These are phyloP conservation scores for Claviceps sp. DNA, from an alignment of 2,329 filamentous ascomycete genomes.

Conservation along the genomic window DNA sequence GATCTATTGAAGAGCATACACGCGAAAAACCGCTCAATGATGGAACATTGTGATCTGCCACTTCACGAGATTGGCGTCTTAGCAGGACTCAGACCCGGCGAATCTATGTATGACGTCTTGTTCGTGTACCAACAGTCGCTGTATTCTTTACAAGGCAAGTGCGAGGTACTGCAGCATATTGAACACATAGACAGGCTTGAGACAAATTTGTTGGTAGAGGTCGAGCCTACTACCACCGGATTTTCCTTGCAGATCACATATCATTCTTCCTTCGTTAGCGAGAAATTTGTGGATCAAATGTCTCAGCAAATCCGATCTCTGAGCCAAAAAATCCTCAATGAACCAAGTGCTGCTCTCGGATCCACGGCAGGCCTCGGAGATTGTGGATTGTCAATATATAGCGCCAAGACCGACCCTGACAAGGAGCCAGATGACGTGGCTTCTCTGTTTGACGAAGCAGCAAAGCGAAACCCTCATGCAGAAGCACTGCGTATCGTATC, in stretches of 20 bases:
- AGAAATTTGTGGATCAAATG: conserved; percentile 41
- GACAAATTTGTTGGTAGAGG: conserved; percentile 61
- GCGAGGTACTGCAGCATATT: conserved; percentile 34
- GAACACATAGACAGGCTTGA: conserved; percentile 60
- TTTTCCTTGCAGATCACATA: conserved; percentile 35
- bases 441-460: conserved; percentile 36
- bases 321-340: conserved; percentile 16
- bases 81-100: conserved; percentile 38
- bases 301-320: conserved; percentile 47
- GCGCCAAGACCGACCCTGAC: conserved; percentile 20
- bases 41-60: conserved; percentile 50
- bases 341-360: conserved; percentile 11
- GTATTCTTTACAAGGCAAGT: conserved; percentile 17
- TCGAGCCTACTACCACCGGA: conserved; percentile 44
- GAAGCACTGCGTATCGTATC: conserved; percentile 53
- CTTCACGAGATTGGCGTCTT: conserved; percentile 56
- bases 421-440: conserved; percentile 3
- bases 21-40: conserved; percentile 46
- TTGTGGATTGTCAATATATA: conserved; percentile 33
- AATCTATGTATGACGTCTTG: conserved; percentile 59
- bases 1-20: conserved; percentile 56
- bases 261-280: conserved; percentile 34
- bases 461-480: conserved; percentile 31
- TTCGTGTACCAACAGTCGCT: conserved; percentile 77
- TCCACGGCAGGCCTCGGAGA: conserved; percentile 13